Conservation (phyloP, 2,329 filamentous ascomycete species). For the Sclerotinia sclerotiorum region DNA sequence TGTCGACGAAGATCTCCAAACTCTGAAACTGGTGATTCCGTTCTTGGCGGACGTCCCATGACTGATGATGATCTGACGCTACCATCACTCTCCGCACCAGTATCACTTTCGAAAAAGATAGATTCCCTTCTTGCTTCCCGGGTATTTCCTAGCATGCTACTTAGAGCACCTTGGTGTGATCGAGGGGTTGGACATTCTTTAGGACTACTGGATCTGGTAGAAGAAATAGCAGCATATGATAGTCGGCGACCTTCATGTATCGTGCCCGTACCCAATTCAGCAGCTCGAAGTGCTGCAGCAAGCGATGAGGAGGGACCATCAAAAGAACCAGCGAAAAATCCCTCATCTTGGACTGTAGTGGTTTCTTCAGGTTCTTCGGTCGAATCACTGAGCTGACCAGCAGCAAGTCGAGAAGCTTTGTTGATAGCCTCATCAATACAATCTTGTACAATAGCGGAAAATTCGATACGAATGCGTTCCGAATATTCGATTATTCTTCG, state of each 20-base stretch:
- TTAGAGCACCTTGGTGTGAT: conserved; percentile 63
- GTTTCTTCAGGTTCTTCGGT: conserved; percentile 48
- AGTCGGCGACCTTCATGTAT: conserved; percentile 43
- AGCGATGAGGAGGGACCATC: conserved; percentile 55
- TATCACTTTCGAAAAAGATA: conserved; percentile 79
- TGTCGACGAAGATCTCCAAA: conserved; percentile 73
- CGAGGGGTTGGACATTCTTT: conserved; percentile 82
- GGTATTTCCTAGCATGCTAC: conserved; percentile 57
- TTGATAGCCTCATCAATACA: conserved; percentile 90
- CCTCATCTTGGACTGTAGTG: conserved; percentile 52
- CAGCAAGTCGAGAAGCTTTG: conserved; percentile 85
- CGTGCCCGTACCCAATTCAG: conserved; percentile 30
- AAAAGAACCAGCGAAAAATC: conserved; percentile 54
- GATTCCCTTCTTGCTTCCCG: conserved; percentile 72
- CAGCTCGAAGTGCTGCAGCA: conserved; percentile 51
- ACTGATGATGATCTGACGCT: conserved; percentile 80
- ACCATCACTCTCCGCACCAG: conserved; percentile 69
- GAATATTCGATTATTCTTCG: conserved; percentile 93
- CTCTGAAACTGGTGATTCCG: conserved; percentile 89
- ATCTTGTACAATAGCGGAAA: conserved; percentile 88
- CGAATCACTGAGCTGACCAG: conserved; percentile 81
- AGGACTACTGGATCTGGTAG: conserved; percentile 84
- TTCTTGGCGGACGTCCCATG: conserved; percentile 68
- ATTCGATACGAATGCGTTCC: conserved; percentile 91
- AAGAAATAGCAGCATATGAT: conserved; percentile 58